Percentiles rank a stretch among this genome's conserved stretches.
These are phyloP conservation scores for Raffaelea albimanens DNA, from an alignment of 2,329 filamentous ascomycete species.

Conservation along the genomic window DNA sequence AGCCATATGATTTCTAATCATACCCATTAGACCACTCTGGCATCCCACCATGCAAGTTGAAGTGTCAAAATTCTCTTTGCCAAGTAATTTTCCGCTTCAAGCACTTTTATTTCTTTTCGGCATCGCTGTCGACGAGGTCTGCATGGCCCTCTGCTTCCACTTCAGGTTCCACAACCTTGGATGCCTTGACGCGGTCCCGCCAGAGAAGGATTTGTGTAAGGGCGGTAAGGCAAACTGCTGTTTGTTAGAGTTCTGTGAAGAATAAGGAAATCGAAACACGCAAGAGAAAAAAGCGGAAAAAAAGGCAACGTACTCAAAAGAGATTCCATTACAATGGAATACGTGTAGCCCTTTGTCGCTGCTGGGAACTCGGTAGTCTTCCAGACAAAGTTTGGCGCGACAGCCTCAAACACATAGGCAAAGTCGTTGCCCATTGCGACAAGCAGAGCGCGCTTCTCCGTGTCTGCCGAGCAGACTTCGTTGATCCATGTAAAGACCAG, in stretches of 20 bases:
- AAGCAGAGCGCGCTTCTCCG: conserved; percentile 18
- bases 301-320: conserved; percentile 21
- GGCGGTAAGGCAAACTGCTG: conserved; percentile 18
- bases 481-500: conserved; percentile 25
- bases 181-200: conserved; percentile 11
- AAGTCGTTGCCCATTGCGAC: conserved; percentile 16
- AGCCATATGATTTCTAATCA: no score
- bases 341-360: conserved; percentile 26
- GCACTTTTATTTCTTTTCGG: background rate
- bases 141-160: background rate
- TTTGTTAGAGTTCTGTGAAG: background rate
- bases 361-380: conserved; percentile 28
- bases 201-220: conserved; percentile 20
- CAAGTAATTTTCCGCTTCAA: no score
- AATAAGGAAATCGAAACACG: background rate
- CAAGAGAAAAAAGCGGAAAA: background rate
- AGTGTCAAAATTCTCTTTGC: no score
- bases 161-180: background rate
- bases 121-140: background rate
- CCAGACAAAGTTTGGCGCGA: conserved; percentile 31
- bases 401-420: conserved; percentile 17
- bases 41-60: no score
- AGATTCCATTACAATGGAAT: conserved; percentile 23
- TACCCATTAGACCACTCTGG: no score
- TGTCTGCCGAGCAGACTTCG: conserved; percentile 16